Base-by-base conservation (phyloP, 2,329 filamentous ascomycete species). In the Cordyceps militaris region DNA sequence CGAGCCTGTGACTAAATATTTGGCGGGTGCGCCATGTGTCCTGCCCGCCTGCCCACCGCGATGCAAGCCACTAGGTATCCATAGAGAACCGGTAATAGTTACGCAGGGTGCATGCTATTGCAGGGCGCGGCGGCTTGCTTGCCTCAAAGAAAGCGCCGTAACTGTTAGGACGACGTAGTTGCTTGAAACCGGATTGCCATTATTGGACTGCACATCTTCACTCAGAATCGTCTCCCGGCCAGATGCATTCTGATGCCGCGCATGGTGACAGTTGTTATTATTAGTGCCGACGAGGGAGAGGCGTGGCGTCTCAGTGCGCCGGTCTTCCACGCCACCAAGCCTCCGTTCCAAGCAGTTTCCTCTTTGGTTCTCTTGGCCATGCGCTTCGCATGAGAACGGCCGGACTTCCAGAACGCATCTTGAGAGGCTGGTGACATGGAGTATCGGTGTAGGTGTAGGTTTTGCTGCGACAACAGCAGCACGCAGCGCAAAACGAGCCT, bases 241-340 rank as follows among this genome's bases (percentile, higher is more conserved):
- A 26, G 6, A 24, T 13, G 32, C 10, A 11, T 34, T 34, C 10
- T 34, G 34, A 14, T 38, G 30, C 10, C 16, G 28, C 28, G 19
- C 28, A 28, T 19, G 19, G 28, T 19, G 19, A 23, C 47, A 11
- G 26, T 23, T 49, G 47, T 23, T 5, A 11, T 4, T 23, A 10
- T 38, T 10, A n/a, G 30, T n/a, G 26, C 24, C 11, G 28, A 16
- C 48, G 6, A 11, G 38, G 50, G 30, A 13, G 42, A 28, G 32
- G 19, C 23, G 52, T 55, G 42, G 52, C 43, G 52, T 38, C 42
- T 46, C 30, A 26, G 23, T 38, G 19, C n/a, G 38, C 38, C 19
- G 26, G 26, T 21, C 24, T 47, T 55, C 19, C 52, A 54, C 19
- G 51, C 52, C 52, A 55, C 52, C 30, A 54, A 46, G 52, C 52